phyloP scores from a whole-genome alignment of 1,284 basidiomycete species.

The Agroathelia rolfsii region DNA sequence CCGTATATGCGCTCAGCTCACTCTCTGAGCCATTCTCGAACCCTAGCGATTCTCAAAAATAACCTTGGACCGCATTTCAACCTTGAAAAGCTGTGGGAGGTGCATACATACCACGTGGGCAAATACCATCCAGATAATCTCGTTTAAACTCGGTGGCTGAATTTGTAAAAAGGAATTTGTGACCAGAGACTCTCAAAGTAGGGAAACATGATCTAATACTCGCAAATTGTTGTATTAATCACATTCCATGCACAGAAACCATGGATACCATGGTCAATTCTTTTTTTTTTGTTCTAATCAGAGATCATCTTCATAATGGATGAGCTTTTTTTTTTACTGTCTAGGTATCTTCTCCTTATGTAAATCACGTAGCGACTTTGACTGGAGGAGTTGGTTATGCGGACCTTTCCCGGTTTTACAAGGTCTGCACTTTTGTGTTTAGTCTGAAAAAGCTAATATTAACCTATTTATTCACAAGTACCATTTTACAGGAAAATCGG shows the following conservation, averaged over 20 bases:
- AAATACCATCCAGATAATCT: no score
- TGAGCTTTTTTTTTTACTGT: slow-evolving; percentile 1
- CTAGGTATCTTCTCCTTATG: slow-evolving; percentile 36
- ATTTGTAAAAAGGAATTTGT: slow-evolving; percentile 27
- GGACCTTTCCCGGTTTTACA: slow-evolving; percentile 34
- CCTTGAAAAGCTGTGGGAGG: slow-evolving; percentile 34
- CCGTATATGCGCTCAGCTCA: slow-evolving; percentile 29
- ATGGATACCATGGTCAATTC: slow-evolving; percentile 33
- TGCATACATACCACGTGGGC: slow-evolving; percentile 31
- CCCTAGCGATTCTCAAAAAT: slow-evolving; percentile 26
- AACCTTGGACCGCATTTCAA: slow-evolving; percentile 33
- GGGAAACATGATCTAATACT: slow-evolving; percentile 6
- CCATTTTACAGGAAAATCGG: slow-evolving; percentile 31
- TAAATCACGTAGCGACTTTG: slow-evolving; percentile 38
- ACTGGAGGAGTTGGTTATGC: slow-evolving; percentile 33
- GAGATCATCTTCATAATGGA: no score
- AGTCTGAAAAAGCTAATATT: slow-evolving; percentile 6
- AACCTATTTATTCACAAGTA: slow-evolving; percentile 19
- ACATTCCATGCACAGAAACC: slow-evolving; percentile 30
- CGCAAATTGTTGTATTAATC: slow-evolving; percentile 2
- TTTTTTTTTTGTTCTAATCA: no score
- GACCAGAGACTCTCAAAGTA: slow-evolving; percentile 30
- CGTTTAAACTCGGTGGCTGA: no score
- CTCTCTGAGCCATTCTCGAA: slow-evolving; percentile 32
- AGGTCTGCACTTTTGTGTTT: no score